A percentile compares a stretch with the other conserved stretches of the same genome.
Conservation (phyloP, 257 asterid species). For the Solanum rostratum region DNA sequence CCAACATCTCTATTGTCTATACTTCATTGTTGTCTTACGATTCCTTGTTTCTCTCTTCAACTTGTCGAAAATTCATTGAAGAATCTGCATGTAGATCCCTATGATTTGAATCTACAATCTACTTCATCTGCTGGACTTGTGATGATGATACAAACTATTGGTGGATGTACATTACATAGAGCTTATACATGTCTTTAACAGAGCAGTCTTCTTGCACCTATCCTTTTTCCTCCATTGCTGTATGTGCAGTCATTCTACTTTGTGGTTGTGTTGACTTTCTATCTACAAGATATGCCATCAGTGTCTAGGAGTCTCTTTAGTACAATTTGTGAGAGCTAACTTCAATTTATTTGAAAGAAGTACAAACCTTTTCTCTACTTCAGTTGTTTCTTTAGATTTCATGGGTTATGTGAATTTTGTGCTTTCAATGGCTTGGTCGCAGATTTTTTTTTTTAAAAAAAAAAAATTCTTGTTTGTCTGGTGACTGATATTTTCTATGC, state of each 20-base stretch:
- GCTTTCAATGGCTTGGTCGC: background rate
- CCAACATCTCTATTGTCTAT: too few species aligned
- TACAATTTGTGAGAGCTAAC: background rate
- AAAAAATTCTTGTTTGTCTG: background rate
- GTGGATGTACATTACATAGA: background rate
- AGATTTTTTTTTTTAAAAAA: too few species aligned
- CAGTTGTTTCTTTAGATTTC: background rate
- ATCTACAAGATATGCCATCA: background rate
- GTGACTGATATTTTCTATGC: background rate
- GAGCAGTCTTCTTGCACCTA: background rate
- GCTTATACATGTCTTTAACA: background rate
- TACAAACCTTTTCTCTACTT: background rate
- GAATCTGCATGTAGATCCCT: too few species aligned
- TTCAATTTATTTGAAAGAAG: background rate
- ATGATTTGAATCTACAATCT: too few species aligned
- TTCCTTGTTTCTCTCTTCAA: too few species aligned
- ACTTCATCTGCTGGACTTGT: background rate
- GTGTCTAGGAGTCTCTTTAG: background rate
- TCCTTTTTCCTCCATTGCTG: background rate
- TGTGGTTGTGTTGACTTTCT: background rate
- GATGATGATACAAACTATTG: background rate
- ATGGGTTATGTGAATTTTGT: background rate
- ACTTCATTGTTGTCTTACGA: too few species aligned
- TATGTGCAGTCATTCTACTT: background rate
- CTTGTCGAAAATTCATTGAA: too few species aligned